phyloP scores from a whole-genome alignment of 331 rosid genomes.

The Telfairia occidentalis region DNA sequence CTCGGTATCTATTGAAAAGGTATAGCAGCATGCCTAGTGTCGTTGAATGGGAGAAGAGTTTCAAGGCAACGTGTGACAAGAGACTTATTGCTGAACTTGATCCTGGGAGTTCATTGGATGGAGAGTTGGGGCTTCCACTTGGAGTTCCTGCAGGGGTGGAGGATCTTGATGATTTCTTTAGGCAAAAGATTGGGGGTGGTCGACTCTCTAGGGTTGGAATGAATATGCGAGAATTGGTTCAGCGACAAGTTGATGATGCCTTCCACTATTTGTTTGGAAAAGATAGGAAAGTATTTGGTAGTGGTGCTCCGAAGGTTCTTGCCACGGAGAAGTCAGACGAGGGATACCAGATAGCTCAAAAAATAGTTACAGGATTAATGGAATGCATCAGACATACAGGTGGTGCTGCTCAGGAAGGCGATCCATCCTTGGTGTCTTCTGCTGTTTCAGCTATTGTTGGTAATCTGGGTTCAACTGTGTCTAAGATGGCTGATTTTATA shows the following conservation, averaged over 20 bases:
- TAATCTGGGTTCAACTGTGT: constrained; percentile 58
- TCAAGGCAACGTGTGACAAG: constrained; percentile 61
- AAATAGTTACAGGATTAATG: constrained; percentile 57
- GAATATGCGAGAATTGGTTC: constrained; percentile 80
- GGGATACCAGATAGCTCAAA: constrained; percentile 78
- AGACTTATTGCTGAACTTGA: constrained; percentile 82
- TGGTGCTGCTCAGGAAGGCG: constrained; percentile 99
- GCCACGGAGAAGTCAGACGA: constrained; percentile 77
- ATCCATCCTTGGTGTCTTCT: constrained; percentile 86
- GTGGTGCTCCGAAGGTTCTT: constrained; percentile 47
- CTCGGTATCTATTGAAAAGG: constrained; percentile 58
- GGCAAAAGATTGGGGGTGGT: constrained; percentile 80
- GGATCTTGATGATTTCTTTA: constrained; percentile 88
- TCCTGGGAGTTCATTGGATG: constrained; percentile 58
- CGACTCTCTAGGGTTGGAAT: constrained; percentile 72
- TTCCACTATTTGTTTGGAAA: constrained; percentile 51
- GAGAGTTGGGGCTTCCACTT: constrained; percentile 67
- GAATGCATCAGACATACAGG: constrained; percentile 94
- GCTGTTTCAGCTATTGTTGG: constrained; percentile 84
- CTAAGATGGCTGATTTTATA: constrained; percentile 54
- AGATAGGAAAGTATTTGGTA: constrained; percentile 58
- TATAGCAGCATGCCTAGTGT: constrained; percentile 61
- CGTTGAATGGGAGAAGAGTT: constrained; percentile 74
- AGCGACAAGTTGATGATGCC: constrained; percentile 61
- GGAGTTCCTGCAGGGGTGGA: constrained; percentile 94